phyloP scores from a whole-genome alignment of 345 rosid genomes.

The Adansonia digitata region DNA sequence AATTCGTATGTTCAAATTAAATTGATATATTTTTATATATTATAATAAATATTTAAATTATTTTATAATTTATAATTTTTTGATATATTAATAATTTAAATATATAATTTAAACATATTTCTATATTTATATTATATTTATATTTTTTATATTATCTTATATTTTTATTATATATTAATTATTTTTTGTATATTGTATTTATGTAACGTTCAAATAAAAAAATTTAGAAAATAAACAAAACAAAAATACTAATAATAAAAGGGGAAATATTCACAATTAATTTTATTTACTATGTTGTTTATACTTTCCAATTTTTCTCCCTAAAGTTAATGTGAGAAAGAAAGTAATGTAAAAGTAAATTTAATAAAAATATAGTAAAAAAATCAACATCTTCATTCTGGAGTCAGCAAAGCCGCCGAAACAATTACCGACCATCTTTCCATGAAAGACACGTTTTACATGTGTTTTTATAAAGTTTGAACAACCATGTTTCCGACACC shows the following conservation, averaged over 20 bases:
- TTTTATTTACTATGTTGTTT: neutral
- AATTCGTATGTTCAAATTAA: too few species aligned
- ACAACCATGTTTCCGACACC: slow-evolving; percentile 13
- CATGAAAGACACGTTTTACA: neutral
- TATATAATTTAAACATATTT: too few species aligned
- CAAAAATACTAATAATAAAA: neutral
- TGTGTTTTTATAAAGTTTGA: neutral
- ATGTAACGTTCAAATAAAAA: too few species aligned
- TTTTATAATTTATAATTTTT: too few species aligned
- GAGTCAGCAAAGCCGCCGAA: neutral
- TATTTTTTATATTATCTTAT: too few species aligned
- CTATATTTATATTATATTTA: too few species aligned
- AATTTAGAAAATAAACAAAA: neutral
- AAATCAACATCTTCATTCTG: neutral
- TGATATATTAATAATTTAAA: too few species aligned
- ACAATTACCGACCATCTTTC: neutral
- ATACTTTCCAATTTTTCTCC: neutral
- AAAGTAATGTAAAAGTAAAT: neutral
- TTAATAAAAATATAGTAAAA: neutral
- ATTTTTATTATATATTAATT: too few species aligned
- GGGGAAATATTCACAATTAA: neutral
- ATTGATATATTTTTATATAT: too few species aligned
- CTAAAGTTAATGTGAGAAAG: neutral
- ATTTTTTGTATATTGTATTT: too few species aligned
- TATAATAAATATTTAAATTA: too few species aligned